Conservation (phyloP, 352 stramenopile genomes). For the Phytopythium kandeliae region DNA sequence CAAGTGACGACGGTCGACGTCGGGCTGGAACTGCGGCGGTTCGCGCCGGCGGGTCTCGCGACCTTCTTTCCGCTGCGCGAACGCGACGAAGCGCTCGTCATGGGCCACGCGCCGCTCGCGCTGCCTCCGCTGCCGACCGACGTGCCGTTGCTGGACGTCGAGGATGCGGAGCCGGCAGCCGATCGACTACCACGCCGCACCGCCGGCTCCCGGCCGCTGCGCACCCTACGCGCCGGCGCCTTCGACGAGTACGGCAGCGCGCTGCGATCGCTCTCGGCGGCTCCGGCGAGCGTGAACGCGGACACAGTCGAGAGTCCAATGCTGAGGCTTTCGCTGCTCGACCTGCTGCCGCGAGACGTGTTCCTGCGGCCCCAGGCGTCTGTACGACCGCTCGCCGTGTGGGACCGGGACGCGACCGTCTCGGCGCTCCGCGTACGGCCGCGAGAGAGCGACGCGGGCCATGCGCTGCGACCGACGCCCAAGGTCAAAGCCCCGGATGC, state of each 20-base stretch:
- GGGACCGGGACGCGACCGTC: constrained; percentile 13
- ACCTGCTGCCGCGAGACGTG: constrained; percentile 34
- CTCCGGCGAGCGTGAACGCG: neutral
- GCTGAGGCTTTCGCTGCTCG: constrained; percentile 22
- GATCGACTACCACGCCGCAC: constrained; percentile 12
- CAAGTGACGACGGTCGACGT: neutral
- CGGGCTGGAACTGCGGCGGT: constrained; percentile 40
- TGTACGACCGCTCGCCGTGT: constrained; percentile 35
- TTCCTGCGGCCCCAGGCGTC: constrained; percentile 51
- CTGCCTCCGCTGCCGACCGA: constrained; percentile 58
- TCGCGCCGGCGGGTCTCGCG: constrained; percentile 25
- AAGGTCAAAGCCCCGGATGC: constrained; percentile 37
- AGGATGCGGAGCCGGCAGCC: constrained; percentile 18
- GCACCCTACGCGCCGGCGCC: neutral
- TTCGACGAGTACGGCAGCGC: constrained; percentile 1
- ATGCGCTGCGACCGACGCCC: constrained; percentile 36
- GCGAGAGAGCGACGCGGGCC: constrained; percentile 48
- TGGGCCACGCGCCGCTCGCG: constrained; percentile 48
- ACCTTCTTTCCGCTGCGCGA: constrained; percentile 57
- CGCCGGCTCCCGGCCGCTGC: constrained; percentile 27
- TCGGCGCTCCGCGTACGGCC: neutral
- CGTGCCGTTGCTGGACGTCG: constrained; percentile 26
- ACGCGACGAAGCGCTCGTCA: constrained; percentile 59
- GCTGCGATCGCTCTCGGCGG: neutral
- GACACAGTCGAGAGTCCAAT: neutral